Evolutionary conservation across 208 protist species (phyloP), one percentile per base, ranked within the genome.

Genomic region (Trypanosoma lewisi): DNA sequence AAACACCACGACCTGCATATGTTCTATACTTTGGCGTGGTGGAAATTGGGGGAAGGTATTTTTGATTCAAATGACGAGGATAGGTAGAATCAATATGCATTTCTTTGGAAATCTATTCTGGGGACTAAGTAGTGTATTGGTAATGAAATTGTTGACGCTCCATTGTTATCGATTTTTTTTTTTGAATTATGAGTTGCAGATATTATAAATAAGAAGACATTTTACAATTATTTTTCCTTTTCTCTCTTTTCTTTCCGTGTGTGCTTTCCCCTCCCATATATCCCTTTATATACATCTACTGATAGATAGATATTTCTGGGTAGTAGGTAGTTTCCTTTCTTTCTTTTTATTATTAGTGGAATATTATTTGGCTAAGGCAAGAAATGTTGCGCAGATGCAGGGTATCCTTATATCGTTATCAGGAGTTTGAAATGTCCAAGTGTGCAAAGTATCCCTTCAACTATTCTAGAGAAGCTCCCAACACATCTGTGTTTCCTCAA

Each of bases 1-100:
- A 92, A 93, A 37, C 89, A 95, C 56, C 73, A 93, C 56, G 89
- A 95, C 70, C 76, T 95, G 23, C 85, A 95, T 50, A 95, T 95
- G 89, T 95, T 89, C 62, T 95, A 95, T 70, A 95, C 89, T 0
- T 71, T 95, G 6, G 89, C 89, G 7, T 95, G 89, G 89, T 95
- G 89, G 86, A 92, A 93, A 55, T 76, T 95, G 0, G 89, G 89
- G 12, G 89, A 91, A 68, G 89, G 86, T 54, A 93, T 95, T 66
- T 89, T 93, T 79, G 83, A 89, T 50, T 77, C 73, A n/a, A 82
- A 88, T 33, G 85, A 94, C 53, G 73, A 94, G 30, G 82, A 93
- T 60, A 70, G 63, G 25, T 89, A 67, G 33, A n/a, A n/a, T n/a
- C n/a, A n/a, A n/a, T n/a, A n/a, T n/a, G n/a, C n/a, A n/a, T n/a